Percentiles rank a stretch among this genome's conserved stretches.
phyloP scores from a whole-genome alignment of 1,284 basidiomycete genomes.

The Thelephora terrestris region DNA sequence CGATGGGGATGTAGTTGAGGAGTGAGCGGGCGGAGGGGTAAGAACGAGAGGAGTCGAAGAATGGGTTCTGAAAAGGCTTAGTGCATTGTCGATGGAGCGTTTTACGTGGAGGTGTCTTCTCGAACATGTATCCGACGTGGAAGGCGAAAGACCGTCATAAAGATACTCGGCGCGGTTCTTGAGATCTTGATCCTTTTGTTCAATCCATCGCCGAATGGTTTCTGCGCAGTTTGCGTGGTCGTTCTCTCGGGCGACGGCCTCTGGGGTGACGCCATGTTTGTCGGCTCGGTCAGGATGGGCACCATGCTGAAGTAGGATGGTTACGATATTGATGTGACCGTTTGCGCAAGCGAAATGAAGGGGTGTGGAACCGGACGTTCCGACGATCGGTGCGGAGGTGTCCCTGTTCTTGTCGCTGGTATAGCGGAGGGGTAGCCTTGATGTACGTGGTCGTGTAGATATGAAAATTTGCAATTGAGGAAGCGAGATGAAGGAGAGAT shows the following conservation, averaged over 20 bases:
- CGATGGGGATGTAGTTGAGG: slow-evolving; percentile 11
- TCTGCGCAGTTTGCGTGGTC: slow-evolving; percentile 59
- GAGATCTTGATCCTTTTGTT: slow-evolving; percentile 51
- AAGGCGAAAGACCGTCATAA: slow-evolving; percentile 2
- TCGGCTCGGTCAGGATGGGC: slow-evolving; percentile 71
- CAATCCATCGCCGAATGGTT: slow-evolving; percentile 42
- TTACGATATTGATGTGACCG: slow-evolving; percentile 69
- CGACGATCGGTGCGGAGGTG: slow-evolving; percentile 58
- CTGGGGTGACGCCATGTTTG: slow-evolving; percentile 81
- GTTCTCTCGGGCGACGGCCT: slow-evolving; percentile 57
- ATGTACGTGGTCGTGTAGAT: slow-evolving; percentile 21
- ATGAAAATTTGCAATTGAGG: slow-evolving; percentile 5
- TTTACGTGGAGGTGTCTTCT: slow-evolving; percentile 45
- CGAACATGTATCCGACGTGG: slow-evolving; percentile 9
- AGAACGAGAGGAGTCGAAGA: slow-evolving; percentile 14
- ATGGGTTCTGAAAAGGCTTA: slow-evolving; percentile 41
- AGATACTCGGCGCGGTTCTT: slow-evolving; percentile 18
- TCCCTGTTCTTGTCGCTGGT: slow-evolving; percentile 59
- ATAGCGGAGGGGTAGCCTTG: slow-evolving; percentile 70
- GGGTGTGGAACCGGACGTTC: slow-evolving; percentile 78
- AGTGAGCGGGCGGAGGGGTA: slow-evolving; percentile 17
- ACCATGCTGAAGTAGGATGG: slow-evolving; percentile 69
- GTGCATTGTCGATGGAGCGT: slow-evolving; percentile 51
- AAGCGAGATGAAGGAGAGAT: neutral
- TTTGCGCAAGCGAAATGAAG: slow-evolving; percentile 94